Conservation (phyloP, 345 rosid species). For the Dipteronia sinensis region DNA sequence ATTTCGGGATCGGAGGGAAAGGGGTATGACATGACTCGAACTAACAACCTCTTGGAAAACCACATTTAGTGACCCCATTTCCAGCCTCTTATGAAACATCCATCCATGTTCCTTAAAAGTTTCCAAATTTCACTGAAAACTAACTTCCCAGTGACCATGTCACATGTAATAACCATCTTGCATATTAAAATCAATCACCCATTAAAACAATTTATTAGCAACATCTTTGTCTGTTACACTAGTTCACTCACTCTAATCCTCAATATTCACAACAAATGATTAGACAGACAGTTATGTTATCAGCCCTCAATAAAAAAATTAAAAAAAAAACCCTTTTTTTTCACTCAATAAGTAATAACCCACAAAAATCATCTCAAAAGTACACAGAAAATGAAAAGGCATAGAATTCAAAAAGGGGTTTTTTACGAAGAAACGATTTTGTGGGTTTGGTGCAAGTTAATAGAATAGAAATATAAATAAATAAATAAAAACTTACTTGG, state of each 20-base stretch:
- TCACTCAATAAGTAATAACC: conserved; percentile 4
- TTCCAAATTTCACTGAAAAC: not conserved
- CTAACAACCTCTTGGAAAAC: not conserved
- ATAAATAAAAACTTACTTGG: not conserved
- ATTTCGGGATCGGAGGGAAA: too few species aligned
- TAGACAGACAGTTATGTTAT: not conserved
- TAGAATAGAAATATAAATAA: not conserved
- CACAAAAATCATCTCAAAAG: not conserved
- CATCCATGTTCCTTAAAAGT: not conserved
- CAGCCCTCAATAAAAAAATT: not conserved
- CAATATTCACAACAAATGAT: not conserved
- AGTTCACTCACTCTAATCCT: not conserved
- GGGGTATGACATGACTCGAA: too few species aligned
- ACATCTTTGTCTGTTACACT: not conserved
- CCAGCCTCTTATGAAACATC: too few species aligned
- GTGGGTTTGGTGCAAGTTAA: not conserved
- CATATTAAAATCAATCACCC: not conserved
- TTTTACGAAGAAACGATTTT: not conserved
- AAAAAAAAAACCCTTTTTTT: too few species aligned
- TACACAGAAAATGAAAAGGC: not conserved
- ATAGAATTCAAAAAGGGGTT: not conserved
- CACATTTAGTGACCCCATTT: not conserved
- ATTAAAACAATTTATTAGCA: not conserved
- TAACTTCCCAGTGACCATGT: not conserved
- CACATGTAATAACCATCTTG: not conserved